These are phyloP conservation scores for Stereocaulon alpinum DNA, from an alignment of 495 filamentous ascomycete genomes.

Conservation along the genomic window DNA sequence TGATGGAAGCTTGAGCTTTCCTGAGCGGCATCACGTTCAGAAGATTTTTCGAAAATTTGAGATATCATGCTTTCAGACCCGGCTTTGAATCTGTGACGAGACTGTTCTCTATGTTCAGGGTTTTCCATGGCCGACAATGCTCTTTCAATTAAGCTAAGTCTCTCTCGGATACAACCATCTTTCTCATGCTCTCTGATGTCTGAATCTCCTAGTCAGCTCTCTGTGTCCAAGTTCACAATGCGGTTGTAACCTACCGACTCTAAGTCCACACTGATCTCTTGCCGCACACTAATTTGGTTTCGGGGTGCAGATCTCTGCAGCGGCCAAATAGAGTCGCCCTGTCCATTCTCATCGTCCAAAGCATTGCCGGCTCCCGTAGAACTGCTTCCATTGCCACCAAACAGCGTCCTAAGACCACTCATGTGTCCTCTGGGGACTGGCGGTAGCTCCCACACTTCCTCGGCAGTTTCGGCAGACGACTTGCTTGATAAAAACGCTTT, in stretches of 20 bases:
- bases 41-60: no score
- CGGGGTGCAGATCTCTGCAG: neutral
- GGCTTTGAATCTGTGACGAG: no score
- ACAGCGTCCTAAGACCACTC: neutral
- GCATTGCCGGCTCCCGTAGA: neutral
- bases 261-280: neutral
- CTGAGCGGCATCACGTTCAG: no score
- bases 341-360: neutral
- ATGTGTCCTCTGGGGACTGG: neutral
- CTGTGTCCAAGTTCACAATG: no score
- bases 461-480: neutral
- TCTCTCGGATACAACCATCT: no score
- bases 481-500: neutral
- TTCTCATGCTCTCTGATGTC: no score
- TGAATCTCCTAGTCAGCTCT: no score
- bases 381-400: neutral
- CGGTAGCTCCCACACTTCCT: neutral
- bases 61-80: no score
- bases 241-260: neutral
- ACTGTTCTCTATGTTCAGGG: no score
- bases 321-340: neutral
- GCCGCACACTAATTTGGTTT: neutral
- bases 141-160: no score
- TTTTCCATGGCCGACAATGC: no score
- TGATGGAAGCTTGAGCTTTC: conserved; percentile 8